Evolutionary conservation across 2,329 filamentous ascomycete species (phyloP).

Genomic region (Calonectria montana): DNA sequence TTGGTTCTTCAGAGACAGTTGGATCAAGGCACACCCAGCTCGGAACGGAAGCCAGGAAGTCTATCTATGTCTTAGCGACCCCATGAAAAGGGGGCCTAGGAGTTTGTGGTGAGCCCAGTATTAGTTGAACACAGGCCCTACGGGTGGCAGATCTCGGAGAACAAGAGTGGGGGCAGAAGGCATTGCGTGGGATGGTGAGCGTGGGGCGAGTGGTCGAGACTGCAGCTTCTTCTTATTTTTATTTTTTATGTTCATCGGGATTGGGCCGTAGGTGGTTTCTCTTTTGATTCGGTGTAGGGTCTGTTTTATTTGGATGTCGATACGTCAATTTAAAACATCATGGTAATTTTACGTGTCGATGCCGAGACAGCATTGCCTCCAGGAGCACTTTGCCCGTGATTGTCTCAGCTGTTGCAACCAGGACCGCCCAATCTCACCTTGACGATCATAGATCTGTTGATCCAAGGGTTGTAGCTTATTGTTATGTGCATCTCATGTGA

Average conservation of each 20-base stretch:
- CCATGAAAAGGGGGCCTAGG: conserved; percentile 14
- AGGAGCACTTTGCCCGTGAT: not conserved
- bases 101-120: conserved; percentile 20
- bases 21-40: conserved; percentile 32
- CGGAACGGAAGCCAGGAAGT: conserved; percentile 49
- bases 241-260: not conserved
- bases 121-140: not conserved
- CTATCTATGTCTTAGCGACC: conserved; percentile 39
- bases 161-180: not conserved
- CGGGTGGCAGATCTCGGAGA: not conserved
- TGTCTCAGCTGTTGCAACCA: not conserved
- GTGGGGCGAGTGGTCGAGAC: conserved; percentile 17
- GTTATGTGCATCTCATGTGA: not conserved
- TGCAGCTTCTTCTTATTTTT: conserved; percentile 1
- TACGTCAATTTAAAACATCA: conserved; percentile 30
- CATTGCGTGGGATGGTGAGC: not conserved
- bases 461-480: not conserved
- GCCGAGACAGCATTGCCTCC: conserved; percentile 1
- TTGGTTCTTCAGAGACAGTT: conserved; percentile 57
- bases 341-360: conserved; percentile 19
- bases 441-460: not conserved
- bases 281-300: conserved; percentile 27
- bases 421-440: not conserved
- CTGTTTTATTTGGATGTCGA: conserved; percentile 24
- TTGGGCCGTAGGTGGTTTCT: not conserved